Conservation (phyloP, 2,329 filamentous ascomycete species). For the Trichoderma sp. region DNA sequence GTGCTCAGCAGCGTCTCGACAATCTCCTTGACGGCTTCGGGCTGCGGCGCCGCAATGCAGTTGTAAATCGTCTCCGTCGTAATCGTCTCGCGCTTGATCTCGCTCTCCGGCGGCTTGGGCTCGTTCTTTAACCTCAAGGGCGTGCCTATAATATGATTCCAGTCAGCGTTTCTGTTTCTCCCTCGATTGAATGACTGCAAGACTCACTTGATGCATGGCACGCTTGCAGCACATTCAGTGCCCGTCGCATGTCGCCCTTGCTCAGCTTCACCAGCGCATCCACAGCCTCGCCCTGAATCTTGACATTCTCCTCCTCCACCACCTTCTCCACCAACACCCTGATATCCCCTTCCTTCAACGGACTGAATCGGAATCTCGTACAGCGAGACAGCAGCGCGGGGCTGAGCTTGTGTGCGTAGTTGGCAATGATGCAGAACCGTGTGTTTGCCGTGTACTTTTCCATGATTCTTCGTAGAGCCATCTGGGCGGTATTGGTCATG, state of each 20-base stretch:
- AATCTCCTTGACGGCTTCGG: constrained; percentile 83
- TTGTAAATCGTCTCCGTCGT: constrained; percentile 96
- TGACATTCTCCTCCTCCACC: constrained; percentile 81
- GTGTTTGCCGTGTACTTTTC: constrained; percentile 99
- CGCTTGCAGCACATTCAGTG: constrained; percentile 92
- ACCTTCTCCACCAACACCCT: constrained; percentile 84
- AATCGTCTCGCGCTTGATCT: constrained; percentile 71
- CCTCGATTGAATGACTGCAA: constrained; percentile 48
- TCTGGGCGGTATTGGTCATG: constrained; percentile 98
- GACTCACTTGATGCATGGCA: constrained; percentile 82
- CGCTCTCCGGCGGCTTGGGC: constrained; percentile 61
- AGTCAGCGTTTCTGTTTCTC: constrained; percentile 18
- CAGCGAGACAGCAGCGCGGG: constrained; percentile 90
- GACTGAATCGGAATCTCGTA: constrained; percentile 93
- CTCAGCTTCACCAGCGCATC: constrained; percentile 83
- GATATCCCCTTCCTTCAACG: constrained; percentile 87
- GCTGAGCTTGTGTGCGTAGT: constrained; percentile 97
- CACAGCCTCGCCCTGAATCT: constrained; percentile 77
- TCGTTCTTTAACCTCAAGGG: constrained; percentile 64
- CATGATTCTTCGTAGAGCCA: constrained; percentile 96
- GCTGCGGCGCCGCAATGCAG: constrained; percentile 94
- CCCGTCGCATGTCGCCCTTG: constrained; percentile 94
- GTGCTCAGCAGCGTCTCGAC: constrained; percentile 80
- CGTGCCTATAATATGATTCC: constrained; percentile 53
- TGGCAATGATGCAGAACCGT: constrained; percentile 96